Evolutionary conservation across 345 rosid species (phyloP).

Genomic region (Pseudoturritis turrita): DNA sequence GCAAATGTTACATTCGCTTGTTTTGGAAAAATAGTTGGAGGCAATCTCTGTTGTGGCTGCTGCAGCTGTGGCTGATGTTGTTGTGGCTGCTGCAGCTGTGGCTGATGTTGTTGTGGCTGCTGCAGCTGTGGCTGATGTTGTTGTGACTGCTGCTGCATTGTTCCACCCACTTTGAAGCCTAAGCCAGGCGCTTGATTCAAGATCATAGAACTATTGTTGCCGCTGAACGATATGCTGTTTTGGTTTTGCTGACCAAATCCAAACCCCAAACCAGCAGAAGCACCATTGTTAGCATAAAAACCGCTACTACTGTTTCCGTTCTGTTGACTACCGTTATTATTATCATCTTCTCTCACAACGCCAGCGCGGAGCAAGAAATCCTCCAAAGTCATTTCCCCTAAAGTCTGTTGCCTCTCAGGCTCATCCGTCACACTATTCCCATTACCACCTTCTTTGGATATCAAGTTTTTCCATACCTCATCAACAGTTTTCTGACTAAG

Average conservation of each 20-base stretch:
- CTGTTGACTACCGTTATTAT: slow-evolving; percentile 28
- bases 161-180: slow-evolving; percentile 34
- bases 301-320: slow-evolving; percentile 29
- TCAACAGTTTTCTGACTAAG: slow-evolving; percentile 91
- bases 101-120: background rate
- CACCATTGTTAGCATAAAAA: slow-evolving; percentile 34
- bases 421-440: slow-evolving; percentile 22
- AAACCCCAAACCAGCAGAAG: slow-evolving; percentile 41
- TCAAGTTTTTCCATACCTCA: slow-evolving; percentile 75
- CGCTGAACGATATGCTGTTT: slow-evolving; percentile 24
- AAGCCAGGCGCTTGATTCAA: slow-evolving; percentile 44
- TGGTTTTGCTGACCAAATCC: slow-evolving; percentile 54
- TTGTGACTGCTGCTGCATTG: slow-evolving; percentile 28
- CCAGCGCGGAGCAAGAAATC: slow-evolving; percentile 85
- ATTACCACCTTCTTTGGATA: slow-evolving; percentile 36
- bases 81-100: slow-evolving; percentile 4
- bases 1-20: slow-evolving; percentile 46
- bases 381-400: slow-evolving; percentile 87
- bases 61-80: slow-evolving; percentile 21
- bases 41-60: slow-evolving; percentile 34
- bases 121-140: slow-evolving; percentile 13
- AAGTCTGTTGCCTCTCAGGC: slow-evolving; percentile 70
- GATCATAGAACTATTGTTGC: slow-evolving; percentile 30
- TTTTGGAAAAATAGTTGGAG: slow-evolving; percentile 57
- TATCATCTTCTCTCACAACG: slow-evolving; percentile 65